phyloP scores from a whole-genome alignment of 257 asterid species.

The Schizonepeta tenuifolia region DNA sequence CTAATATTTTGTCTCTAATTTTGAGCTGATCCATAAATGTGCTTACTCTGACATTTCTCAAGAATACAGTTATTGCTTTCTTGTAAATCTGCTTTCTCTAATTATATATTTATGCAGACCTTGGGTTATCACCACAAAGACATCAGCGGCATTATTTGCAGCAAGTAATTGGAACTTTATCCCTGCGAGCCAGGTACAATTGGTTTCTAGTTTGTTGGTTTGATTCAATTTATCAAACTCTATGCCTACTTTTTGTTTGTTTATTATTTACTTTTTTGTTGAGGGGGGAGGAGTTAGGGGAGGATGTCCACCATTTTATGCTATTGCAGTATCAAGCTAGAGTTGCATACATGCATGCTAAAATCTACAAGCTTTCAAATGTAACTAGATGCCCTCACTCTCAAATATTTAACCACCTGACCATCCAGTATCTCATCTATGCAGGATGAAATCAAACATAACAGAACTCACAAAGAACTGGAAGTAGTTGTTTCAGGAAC shows the following conservation, averaged over 20 bases:
- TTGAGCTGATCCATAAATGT: conserved; percentile 14
- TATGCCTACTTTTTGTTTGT: background rate
- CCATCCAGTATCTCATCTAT: conserved; percentile 1
- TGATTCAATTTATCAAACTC: conserved; percentile 3
- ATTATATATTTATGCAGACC: conserved; percentile 52
- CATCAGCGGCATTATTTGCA: conserved; percentile 5
- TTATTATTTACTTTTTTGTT: background rate
- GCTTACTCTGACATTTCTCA: conserved; percentile 6
- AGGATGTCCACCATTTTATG: conserved; percentile 6
- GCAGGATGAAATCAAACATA: conserved; percentile 31
- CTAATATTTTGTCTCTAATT: background rate
- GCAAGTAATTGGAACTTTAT: conserved; percentile 28
- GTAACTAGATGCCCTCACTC: conserved; percentile 3
- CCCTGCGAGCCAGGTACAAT: conserved; percentile 27
- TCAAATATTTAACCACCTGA: background rate
- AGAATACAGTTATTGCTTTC: conserved; percentile 7
- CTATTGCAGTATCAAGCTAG: conserved; percentile 7
- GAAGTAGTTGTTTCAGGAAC: conserved; percentile 35
- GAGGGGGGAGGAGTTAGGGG: background rate
- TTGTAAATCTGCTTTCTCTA: background rate
- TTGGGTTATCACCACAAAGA: conserved; percentile 36
- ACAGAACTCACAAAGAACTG: conserved; percentile 25
- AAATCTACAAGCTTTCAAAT: background rate
- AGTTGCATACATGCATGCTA: conserved; percentile 1
- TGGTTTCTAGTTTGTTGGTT: conserved; percentile 20